Percentiles rank a stretch among this genome's conserved stretches.
Conservation (phyloP, 164 flowering plant species). For the Liquidambar formosana region DNA sequence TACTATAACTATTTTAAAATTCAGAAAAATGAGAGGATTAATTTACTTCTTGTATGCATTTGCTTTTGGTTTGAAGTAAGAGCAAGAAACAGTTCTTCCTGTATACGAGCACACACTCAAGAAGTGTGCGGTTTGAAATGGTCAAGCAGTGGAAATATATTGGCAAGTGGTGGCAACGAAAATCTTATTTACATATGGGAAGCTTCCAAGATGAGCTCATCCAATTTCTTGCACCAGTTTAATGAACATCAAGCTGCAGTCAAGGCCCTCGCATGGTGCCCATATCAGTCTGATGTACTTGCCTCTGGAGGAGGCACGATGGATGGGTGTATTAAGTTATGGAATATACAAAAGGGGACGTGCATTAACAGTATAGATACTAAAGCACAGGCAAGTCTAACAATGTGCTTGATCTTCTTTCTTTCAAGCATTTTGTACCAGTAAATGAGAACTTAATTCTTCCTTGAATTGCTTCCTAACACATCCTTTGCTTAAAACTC, state of each 20-base stretch:
- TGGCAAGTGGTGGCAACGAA: conserved; percentile 57
- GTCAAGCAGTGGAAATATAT: conserved; percentile 32
- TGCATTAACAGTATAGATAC: conserved; percentile 43
- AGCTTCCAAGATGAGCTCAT: conserved; percentile 40
- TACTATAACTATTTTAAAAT: no score
- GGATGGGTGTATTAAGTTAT: conserved; percentile 53
- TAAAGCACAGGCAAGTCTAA: conserved; percentile 44
- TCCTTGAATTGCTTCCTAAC: no score
- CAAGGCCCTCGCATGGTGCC: conserved; percentile 72
- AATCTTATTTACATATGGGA: conserved; percentile 47
- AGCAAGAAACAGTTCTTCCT: conserved; percentile 24
- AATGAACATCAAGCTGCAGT: conserved; percentile 48
- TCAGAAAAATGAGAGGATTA: no score
- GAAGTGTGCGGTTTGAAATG: conserved; percentile 53
- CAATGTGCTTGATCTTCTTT: neutral
- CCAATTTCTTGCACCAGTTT: conserved; percentile 28
- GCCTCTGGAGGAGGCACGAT: conserved; percentile 58
- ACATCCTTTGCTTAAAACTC: neutral
- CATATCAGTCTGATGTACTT: conserved; percentile 38
- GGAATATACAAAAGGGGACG: conserved; percentile 47
- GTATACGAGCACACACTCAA: conserved; percentile 22
- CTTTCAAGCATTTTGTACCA: no score
- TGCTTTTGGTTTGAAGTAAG: conserved; percentile 30
- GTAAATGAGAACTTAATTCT: no score
- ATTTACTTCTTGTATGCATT: neutral